Base-by-base conservation (phyloP, 371 early-diverging fungal species). In the Mucor circinelloides region DNA sequence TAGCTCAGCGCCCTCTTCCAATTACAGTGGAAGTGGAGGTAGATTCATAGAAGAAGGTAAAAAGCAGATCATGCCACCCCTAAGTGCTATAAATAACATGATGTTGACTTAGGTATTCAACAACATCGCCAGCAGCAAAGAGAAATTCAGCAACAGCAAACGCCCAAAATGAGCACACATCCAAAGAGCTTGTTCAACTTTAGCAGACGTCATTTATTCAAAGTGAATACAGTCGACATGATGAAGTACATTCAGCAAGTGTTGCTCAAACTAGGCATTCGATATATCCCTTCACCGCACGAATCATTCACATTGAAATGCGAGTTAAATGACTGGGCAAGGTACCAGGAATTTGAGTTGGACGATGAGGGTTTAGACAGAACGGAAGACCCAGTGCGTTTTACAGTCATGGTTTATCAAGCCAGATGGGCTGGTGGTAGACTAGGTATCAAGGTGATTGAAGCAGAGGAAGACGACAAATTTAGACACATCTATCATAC, bases 151-250 rank as follows among this genome's bases (percentile, higher is more conserved):
- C 58, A 19, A 34, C 58, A 56, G n/a, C 56, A 46, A 36, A 23
- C 34, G 23, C 72, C 68, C 0, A 65, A 60, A 2, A 58, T 68
- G 36, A 69, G 65, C 10, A 68, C 69, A 3, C 75, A 80, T 17
- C 81, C 81, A 0, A 78, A 77, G 59, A 78, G 77, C 58, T 38
- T 77, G 13, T 81, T 81, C 55, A 76, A 81, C 42, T 78, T 81
- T 30, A 77, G 66, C 23, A 71, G 79, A 42, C 55, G 79, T 1
- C 79, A 76, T 52, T 48, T 81, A 10, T 81, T 81, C 32, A 74
- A 74, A n/a, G 58, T 72, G 30, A 58, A 64, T 0, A 66, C 77
- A 0, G 40, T 57, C 2, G 69, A 78, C 6, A 70, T 81, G 70
- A 66, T 78, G 68, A 70, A 64, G 23, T 73, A 78, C 55, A 50